Base-by-base conservation (phyloP, 768 basidiomycete genomes). In the Sarcodon sp. region DNA sequence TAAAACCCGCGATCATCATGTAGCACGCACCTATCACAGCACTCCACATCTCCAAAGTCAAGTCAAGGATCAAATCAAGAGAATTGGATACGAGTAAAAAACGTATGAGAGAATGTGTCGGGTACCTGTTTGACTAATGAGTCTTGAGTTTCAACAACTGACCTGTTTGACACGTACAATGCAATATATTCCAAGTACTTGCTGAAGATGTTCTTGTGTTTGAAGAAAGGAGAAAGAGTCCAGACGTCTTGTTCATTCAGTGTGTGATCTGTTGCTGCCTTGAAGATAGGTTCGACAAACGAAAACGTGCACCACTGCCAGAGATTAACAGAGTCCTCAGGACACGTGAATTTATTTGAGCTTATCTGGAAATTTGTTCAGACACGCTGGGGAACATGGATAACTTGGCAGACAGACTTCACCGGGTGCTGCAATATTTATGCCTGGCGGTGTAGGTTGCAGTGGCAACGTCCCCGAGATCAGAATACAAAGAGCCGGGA, bases 31-130 rank as follows among this genome's bases (percentile, higher is more conserved):
- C 75, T 46, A 76, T 62, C 36, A 74, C 60, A 45, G 77, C 76
- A 51, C 70, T 72, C 77, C 78, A 83, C 50, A 80, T 55, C 54
- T 82, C 76, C 21, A 83, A 61, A 3, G 63, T 48, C 9, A 83
- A 50, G 52, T 80, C 77, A 1, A 85, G 61, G 34, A 80, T 77
- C 33, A 85, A 62, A 58, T 85, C 82, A 31, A 83, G 65, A 1
- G 81, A 83, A 58, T 82, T 85, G 6, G 80, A 81, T 4, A 65
- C 71, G 10, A 85, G 54, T 13, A 85, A 67, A 55, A 83, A 83
- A 16, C 75, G 68, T 27, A 83, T 63, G 27, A 83, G 65, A 4
- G 78, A 76, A 56, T 77, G 75, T 1, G 61, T 66, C 0, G 77
- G 76, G 34, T 38, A 15, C 35, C 35, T 12, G 3, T 32, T 6